Evolutionary conservation across 305 asterid species (phyloP), one percentile per base, ranked within the genome.

Genomic region (Coffea humblotiana): DNA sequence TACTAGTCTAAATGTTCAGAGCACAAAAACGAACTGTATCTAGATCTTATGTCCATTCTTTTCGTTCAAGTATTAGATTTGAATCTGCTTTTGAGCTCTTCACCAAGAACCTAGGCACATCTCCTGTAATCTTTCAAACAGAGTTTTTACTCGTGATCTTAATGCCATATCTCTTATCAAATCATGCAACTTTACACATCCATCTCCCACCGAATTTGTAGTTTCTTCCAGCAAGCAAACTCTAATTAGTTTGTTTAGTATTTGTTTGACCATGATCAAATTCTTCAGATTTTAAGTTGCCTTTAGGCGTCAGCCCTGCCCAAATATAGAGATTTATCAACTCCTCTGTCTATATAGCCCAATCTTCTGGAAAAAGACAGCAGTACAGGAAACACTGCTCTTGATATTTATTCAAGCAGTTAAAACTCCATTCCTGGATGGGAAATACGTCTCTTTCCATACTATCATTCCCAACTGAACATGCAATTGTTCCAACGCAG

Each of bases 321-420:
- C 69, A 49, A 54, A 84, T 82, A n/a, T 78, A 79, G 9, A 54
- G 75, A 37, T 21, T 14, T 47, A 84, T 82, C 37, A 84, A 71
- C 74, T 81, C 79, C 32, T 74, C 71, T 74, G 75, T 77, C n/a
- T n/a, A 49, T 27, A 84, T 76, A 35, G 49, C 18, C 49, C 1
- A 27, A 56, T 84, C 83, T 82, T 82, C 76, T 0, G 87, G 83
- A 56, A 75, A 81, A 27, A 81, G 77, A 64, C 77, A 84, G 68
- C 78, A 76, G 68, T 76, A 72, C 43, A 83, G 65, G 45, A 83
- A 79, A 71, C 86, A 83, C 1, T 19, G 21, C n/a, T 67, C 23
- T 48, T 79, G n/a, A 67, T 49, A 68, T 64, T 51, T 47, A 16
- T 70, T 72, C 68, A 81, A 65, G 12, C 79, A 49, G 27, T 72